Conservation (phyloP, 208 protist genomes). For the Leishmania amazonensis region DNA sequence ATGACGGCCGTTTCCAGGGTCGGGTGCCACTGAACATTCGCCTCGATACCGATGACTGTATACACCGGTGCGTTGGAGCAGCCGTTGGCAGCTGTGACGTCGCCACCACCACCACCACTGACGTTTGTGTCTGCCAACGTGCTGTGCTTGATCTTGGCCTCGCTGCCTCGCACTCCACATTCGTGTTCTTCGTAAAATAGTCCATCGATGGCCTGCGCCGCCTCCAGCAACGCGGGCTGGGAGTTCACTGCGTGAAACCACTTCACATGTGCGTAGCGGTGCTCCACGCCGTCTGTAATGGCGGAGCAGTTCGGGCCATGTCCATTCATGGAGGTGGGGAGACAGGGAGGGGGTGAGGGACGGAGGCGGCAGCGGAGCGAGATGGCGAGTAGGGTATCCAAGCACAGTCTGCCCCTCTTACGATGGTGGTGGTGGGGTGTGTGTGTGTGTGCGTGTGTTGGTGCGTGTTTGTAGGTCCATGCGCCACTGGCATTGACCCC, state of each 20-base stretch:
- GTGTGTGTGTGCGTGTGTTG: not conserved
- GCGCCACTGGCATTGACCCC: not conserved
- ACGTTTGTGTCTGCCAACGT: not conserved
- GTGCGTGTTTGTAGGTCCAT: not conserved
- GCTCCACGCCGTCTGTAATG: not conserved
- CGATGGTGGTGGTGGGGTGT: not conserved
- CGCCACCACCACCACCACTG: not conserved
- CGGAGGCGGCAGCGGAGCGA: not conserved
- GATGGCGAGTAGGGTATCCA: not conserved
- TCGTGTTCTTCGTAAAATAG: not conserved
- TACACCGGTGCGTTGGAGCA: not conserved
- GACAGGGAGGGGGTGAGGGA: not conserved
- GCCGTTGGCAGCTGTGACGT: not conserved
- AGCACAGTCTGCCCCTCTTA: not conserved
- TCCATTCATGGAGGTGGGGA: not conserved
- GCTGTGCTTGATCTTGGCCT: not conserved
- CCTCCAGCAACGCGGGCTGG: conserved; percentile 7
- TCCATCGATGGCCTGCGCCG: not conserved
- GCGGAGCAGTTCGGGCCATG: not conserved
- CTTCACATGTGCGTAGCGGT: conserved; percentile 13
- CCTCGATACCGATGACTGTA: conserved; percentile 39
- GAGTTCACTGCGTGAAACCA: conserved; percentile 52
- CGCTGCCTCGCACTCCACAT: not conserved
- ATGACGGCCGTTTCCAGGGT: conserved; percentile 26
- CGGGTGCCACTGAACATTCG: conserved; percentile 38